Evolutionary conservation across 139 green algal species (phyloP), one percentile per base, ranked within the genome.

Genomic region (Zygnema cylindricum): DNA sequence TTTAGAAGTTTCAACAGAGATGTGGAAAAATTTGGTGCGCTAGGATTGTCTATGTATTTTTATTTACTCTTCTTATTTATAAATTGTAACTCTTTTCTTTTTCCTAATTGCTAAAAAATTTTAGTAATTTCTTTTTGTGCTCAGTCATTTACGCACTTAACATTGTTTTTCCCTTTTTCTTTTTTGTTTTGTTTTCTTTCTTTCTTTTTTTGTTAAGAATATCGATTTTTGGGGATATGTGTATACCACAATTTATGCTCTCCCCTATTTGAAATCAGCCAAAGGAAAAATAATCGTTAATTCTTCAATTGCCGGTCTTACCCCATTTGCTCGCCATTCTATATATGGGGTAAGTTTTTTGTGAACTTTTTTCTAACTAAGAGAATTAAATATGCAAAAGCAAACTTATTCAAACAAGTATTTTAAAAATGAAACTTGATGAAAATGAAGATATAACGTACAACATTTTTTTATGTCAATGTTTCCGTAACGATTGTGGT

Each of bases 261-360:
- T 89, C n/a, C 84, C 84, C 11, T 39, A 84, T 76, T 39, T 89
- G 33, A 55, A 76, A 30, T 69, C 39, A 40, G 23, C 39, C 36
- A 1, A n/a, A 57, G 84, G 84, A 21, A 75, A 77, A 69, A 84
- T 89, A 41, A 43, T 89, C n/a, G 84, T 89, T 22, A 86, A 63
- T 23, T 55, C 69, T 1, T 85, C 69, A 33, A 57, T 89, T 38
- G 84, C n/a, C 25, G 69, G 36, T 25, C 83, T 89, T n/a, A 43
- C 69, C 23, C 69, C 84, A 36, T 73, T 85, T 43, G 36, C 84
- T 73, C 69, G 69, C 69, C 38, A 63, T 54, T 71, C 36, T 25
- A 84, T 89, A 36, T 89, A 89, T 35, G 71, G 71, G 33, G 84
- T 89, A 76, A 81, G 84, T 39, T 54, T 84, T n/a, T n/a, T n/a